Percentiles rank a stretch among this genome's conserved stretches.
These are phyloP conservation scores for Jatropha multifida DNA, from an alignment of 441 rosid species.

Conservation along the genomic window DNA sequence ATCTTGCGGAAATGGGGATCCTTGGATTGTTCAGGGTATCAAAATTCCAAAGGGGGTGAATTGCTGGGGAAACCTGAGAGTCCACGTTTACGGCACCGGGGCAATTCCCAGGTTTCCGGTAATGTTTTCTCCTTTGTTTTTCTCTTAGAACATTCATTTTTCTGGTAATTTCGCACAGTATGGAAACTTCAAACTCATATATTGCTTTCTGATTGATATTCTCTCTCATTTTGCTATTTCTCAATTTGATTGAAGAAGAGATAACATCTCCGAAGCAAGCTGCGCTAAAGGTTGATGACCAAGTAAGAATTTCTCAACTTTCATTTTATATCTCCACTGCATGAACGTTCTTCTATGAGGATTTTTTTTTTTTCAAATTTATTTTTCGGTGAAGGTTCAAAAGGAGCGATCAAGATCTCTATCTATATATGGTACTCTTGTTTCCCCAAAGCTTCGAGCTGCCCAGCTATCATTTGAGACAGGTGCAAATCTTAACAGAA, in stretches of 20 bases:
- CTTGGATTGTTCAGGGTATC: slow-evolving; percentile 33
- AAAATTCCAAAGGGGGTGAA: slow-evolving; percentile 31
- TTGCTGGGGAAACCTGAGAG: slow-evolving; percentile 29
- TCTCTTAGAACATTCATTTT: not conserved
- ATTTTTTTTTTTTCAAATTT: not conserved
- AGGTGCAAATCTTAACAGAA: slow-evolving; percentile 43
- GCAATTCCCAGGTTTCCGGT: slow-evolving; percentile 50
- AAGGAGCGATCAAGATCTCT: slow-evolving; percentile 66
- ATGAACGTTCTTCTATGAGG: not conserved
- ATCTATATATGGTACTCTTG: slow-evolving; percentile 76
- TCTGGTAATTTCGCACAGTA: not conserved
- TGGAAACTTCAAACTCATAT: not conserved
- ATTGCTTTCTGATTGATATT: not conserved
- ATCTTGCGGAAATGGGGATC: slow-evolving; percentile 74
- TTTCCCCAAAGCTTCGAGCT: slow-evolving; percentile 85
- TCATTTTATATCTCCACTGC: not conserved
- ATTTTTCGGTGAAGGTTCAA: slow-evolving; percentile 47
- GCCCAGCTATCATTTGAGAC: slow-evolving; percentile 85
- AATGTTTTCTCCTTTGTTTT: slow-evolving; percentile 14
- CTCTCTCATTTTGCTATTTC: slow-evolving; percentile 17
- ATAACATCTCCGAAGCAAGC: slow-evolving; percentile 26
- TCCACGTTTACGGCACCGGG: slow-evolving; percentile 31
- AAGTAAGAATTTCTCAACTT: slow-evolving; percentile 34
- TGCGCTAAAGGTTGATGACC: slow-evolving; percentile 38
- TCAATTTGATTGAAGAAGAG: slow-evolving; percentile 36